Evolutionary conservation across 2,329 filamentous ascomycete species (phyloP), one percentile per base, ranked within the genome.

Genomic region (Ophiocordyceps camponoti-leonardi): DNA sequence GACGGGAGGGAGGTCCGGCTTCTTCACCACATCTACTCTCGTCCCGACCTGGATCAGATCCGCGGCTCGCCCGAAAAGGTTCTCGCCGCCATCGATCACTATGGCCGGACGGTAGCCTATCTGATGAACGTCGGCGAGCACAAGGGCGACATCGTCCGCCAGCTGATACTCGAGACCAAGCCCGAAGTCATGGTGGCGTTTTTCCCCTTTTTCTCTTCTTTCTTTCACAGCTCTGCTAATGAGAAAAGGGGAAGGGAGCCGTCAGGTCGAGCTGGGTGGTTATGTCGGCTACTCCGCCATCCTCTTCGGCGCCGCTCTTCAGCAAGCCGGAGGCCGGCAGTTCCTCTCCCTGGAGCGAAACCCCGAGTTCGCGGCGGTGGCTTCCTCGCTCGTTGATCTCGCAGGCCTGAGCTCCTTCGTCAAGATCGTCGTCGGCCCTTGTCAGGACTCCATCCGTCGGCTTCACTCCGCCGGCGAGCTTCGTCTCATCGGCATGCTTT

Each of bases 221-320:
- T 4, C 7, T 12, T 7, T 23, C 18, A 7, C 13, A n/a, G 35
- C 47, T 18, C n/a, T 28, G 26, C 26, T 28, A 2, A 31, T 48
- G 33, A 50, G 22, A 23, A 23, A 4, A 0, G 26, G 10, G 35
- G n/a, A 4, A n/a, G n/a, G n/a, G n/a, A n/a, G n/a, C n/a, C n/a
- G 6, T 4, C 7, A 63, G 61, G 71, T 90, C 42, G 85, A 93
- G 58, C 69, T 92, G 0, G 85, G 86, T 42, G 81, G 83, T 43
- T 92, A 90, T 60, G 72, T 87, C 19, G 85, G 85, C 40, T 92
- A 92, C 66, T 90, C 84, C 0, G 79, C 80, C 48, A 77, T 92
- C 48, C 68, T 86, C 1, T 90, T 88, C 55, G 82, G 75, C 41
- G 69, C 77, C 33, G 79, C 80, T 1, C 65, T 85, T 16, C 73